Conservation (phyloP, 768 basidiomycete species). For the Gymnopilus dilepis region DNA sequence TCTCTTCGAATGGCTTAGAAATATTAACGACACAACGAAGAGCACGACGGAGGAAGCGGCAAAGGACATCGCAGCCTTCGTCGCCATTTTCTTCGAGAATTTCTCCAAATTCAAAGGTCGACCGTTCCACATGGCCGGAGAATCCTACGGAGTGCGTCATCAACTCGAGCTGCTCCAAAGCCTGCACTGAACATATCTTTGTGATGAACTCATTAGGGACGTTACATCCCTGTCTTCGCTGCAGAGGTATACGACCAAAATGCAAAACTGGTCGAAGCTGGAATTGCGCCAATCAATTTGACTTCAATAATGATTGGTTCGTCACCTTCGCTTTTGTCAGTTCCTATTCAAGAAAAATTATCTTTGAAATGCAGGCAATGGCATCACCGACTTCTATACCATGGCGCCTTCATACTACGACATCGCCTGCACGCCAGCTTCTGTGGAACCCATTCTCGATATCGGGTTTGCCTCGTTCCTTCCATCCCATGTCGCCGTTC, state of each 20-base stretch:
- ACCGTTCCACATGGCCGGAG: conserved; percentile 69
- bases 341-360: background rate
- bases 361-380: conserved; percentile 51
- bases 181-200: background rate
- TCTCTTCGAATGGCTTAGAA: background rate
- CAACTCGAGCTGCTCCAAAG: background rate
- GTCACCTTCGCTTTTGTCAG: background rate
- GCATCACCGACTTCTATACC: conserved; percentile 62
- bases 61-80: conserved; percentile 71
- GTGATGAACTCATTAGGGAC: conserved; percentile 46
- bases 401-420: conserved; percentile 48
- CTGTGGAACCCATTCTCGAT: conserved; percentile 50
- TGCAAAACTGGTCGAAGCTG: conserved; percentile 50
- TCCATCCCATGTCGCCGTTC: conserved; percentile 31
- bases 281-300: conserved; percentile 65
- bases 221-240: conserved; percentile 77
- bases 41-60: conserved; percentile 72
- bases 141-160: conserved; percentile 72
- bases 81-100: conserved; percentile 75
- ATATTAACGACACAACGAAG: conserved; percentile 32
- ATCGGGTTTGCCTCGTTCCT: conserved; percentile 43
- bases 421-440: conserved; percentile 59
- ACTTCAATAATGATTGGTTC: conserved; percentile 73
- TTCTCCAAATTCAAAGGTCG: conserved; percentile 75
- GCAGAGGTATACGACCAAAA: conserved; percentile 82